These are phyloP conservation scores for Onygenales sp. DNA, from an alignment of 2,329 filamentous ascomycete species.

Conservation along the genomic window DNA sequence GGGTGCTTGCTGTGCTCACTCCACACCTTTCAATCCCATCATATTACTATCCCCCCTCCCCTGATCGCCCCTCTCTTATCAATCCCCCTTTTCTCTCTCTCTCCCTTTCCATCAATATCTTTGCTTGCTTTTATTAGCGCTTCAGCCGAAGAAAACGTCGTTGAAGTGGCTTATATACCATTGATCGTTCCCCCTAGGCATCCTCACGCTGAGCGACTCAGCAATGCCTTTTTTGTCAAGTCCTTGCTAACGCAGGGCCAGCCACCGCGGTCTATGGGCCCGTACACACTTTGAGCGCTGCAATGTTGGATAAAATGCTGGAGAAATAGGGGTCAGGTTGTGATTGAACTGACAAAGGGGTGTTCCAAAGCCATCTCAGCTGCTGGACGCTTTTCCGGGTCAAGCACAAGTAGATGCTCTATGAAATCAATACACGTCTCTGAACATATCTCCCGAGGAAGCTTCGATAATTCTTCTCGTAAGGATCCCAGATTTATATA, in stretches of 20 bases:
- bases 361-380: conserved; percentile 5
- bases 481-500: conserved; percentile 1
- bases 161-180: too few relatives aligned
- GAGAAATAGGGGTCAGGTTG: background rate
- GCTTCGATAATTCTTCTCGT: conserved; percentile 3
- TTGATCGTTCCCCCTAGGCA: too few relatives aligned
- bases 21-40: too few relatives aligned
- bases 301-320: background rate
- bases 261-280: background rate
- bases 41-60: too few relatives aligned
- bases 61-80: too few relatives aligned
- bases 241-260: background rate
- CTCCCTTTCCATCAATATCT: too few relatives aligned
- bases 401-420: conserved; percentile 6
- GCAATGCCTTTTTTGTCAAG: background rate
- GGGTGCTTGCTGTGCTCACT: too few relatives aligned
- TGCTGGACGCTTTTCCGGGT: conserved; percentile 1
- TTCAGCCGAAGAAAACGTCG: too few relatives aligned
- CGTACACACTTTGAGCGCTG: background rate
- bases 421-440: conserved; percentile 4
- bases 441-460: conserved; percentile 3
- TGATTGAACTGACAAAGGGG: conserved; percentile 5
- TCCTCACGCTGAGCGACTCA: background rate
- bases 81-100: too few relatives aligned
- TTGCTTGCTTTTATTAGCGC: too few relatives aligned